Conservation (phyloP, 192 early-diverging fungal genomes). For the Entomortierella chlamydospora region DNA sequence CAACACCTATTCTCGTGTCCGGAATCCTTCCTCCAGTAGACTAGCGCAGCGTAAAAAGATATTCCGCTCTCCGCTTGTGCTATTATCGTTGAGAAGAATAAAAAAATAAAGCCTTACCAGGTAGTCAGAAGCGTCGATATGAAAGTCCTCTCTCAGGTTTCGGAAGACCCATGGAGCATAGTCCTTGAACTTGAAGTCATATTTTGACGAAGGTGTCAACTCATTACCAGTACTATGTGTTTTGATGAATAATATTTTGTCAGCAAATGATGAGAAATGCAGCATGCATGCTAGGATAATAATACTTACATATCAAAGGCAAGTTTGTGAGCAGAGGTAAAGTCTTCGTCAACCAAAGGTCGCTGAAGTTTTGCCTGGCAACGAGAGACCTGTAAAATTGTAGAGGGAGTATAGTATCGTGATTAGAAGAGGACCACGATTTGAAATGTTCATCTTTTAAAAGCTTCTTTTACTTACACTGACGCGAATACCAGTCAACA, state of each 20-base stretch:
- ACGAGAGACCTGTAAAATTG: constrained; percentile 71
- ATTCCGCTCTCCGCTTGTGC: no score
- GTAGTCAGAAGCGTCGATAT: constrained; percentile 94
- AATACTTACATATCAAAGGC: constrained; percentile 90
- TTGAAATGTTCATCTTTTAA: neutral
- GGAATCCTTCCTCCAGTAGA: no score
- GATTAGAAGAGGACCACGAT: no score
- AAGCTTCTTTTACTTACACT: constrained; percentile 63
- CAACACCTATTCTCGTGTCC: no score
- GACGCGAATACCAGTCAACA: constrained; percentile 96
- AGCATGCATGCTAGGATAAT: no score
- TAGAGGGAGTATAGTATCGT: no score
- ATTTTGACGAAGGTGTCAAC: constrained; percentile 90
- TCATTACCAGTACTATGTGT: constrained; percentile 95
- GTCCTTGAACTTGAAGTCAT: constrained; percentile 99
- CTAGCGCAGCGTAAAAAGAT: no score
- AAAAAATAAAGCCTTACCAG: constrained; percentile 93
- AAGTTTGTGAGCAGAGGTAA: constrained; percentile 89
- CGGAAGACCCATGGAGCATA: constrained; percentile 99
- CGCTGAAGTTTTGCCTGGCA: constrained; percentile 87
- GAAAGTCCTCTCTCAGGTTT: constrained; percentile 85
- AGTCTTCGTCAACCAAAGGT: constrained; percentile 82
- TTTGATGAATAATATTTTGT: no score
- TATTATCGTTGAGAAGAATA: no score
- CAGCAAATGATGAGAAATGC: no score